Conservation (phyloP, 352 stramenopile species). For the Chrysophaeum taylorii region DNA sequence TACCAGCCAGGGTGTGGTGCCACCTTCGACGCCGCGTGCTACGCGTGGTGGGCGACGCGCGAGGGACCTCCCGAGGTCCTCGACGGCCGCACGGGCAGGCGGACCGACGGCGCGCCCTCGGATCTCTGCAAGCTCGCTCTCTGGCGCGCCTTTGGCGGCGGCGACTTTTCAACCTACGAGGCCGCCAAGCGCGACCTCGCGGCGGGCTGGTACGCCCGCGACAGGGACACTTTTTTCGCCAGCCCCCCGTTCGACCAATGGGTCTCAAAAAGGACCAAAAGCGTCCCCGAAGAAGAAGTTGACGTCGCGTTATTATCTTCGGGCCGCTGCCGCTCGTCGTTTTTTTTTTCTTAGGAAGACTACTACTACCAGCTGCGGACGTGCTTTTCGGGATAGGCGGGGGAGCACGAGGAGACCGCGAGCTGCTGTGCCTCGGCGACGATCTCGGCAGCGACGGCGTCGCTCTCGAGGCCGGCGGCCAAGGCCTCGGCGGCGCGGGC, state of each 20-base stretch:
- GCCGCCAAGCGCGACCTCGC: no score
- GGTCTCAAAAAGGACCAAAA: no score
- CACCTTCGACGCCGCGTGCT: not conserved
- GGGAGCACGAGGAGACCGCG: not conserved
- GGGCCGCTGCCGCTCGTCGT: not conserved
- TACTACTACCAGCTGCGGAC: not conserved
- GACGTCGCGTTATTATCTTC: no score
- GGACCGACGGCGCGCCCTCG: not conserved
- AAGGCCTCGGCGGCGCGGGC: not conserved
- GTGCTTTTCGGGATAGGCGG: not conserved
- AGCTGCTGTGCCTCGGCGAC: not conserved
- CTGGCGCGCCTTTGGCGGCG: not conserved
- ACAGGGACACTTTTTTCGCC: no score
- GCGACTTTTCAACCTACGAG: no score
- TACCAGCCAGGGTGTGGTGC: not conserved
- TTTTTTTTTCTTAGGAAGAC: no score
- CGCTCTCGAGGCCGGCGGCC: not conserved
- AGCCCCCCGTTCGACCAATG: no score
- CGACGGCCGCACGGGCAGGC: not conserved
- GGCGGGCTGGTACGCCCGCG: no score
- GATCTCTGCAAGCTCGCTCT: not conserved
- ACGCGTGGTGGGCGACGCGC: not conserved
- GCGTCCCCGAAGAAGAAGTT: no score
- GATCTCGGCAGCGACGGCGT: not conserved
- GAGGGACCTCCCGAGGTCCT: not conserved